phyloP scores from a whole-genome alignment of 2,329 filamentous ascomycete species.

The Plenodomus lindquistii region DNA sequence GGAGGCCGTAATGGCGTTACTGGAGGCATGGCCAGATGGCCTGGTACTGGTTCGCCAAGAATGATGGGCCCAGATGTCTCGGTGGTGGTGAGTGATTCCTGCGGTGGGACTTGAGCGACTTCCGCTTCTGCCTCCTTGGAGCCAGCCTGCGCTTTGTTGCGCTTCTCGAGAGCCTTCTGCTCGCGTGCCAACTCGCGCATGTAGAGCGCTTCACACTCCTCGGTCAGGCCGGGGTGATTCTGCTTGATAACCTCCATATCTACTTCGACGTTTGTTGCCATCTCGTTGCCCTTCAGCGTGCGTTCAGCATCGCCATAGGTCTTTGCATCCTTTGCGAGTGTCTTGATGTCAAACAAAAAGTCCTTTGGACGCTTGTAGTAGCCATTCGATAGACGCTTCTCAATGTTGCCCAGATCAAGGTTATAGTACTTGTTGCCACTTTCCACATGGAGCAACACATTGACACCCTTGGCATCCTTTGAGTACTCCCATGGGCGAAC shows the following conservation, averaged over 20 bases:
- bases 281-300: constrained; percentile 84
- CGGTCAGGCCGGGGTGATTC: constrained; percentile 56
- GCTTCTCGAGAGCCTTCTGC: constrained; percentile 64
- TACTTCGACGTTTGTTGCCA: constrained; percentile 90
- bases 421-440: constrained; percentile 93
- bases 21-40: constrained; percentile 49
- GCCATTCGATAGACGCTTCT: constrained; percentile 94
- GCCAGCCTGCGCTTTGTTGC: constrained; percentile 41
- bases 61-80: constrained; percentile 52
- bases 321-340: constrained; percentile 81
- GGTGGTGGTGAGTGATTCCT: constrained; percentile 49
- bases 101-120: constrained; percentile 45
- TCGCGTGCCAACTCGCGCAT: constrained; percentile 66
- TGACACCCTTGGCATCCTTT: constrained; percentile 76
- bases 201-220: constrained; percentile 82
- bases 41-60: constrained; percentile 68
- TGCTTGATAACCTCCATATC: constrained; percentile 73
- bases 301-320: constrained; percentile 81
- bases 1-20: constrained; percentile 43
- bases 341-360: constrained; percentile 85
- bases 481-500: constrained; percentile 77
- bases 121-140: constrained; percentile 48
- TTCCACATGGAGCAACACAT: constrained; percentile 73
- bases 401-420: constrained; percentile 87
- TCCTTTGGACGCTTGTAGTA: constrained; percentile 92